phyloP scores from a whole-genome alignment of 306 rosid genomes.

The Quercus variabilis region DNA sequence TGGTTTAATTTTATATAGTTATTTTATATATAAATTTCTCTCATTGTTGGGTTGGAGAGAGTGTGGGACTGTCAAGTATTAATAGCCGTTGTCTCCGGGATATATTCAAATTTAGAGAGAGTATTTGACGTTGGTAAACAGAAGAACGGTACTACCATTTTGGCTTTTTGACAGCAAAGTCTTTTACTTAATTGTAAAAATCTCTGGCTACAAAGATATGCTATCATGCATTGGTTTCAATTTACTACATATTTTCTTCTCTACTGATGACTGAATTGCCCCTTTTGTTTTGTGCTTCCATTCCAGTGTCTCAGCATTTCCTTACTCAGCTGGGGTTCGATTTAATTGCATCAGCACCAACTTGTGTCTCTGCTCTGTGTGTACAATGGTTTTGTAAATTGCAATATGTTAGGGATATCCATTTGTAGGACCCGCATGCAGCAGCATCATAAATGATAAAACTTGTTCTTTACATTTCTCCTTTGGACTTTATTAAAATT shows the following conservation, averaged over 20 bases:
- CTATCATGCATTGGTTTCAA: not conserved
- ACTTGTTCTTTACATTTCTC: no score
- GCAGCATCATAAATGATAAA: no score
- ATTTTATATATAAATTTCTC: not conserved
- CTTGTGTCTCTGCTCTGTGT: not conserved
- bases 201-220: not conserved
- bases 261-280: not conserved
- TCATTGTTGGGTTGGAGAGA: conserved; percentile 29
- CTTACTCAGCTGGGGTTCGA: not conserved
- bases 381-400: no score
- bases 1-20: not conserved
- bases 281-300: not conserved
- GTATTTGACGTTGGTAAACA: conserved; percentile 10
- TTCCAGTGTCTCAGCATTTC: not conserved
- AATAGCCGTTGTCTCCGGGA: conserved; percentile 67
- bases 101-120: conserved; percentile 4
- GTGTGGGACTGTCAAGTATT: conserved; percentile 50
- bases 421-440: no score
- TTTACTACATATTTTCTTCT: not conserved
- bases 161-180: not conserved
- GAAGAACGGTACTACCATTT: not conserved
- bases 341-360: not conserved
- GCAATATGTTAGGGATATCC: no score
- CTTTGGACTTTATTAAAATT: no score
- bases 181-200: not conserved